phyloP scores from a whole-genome alignment of 164 flowering plant species.

The Berberis vulgaris region DNA sequence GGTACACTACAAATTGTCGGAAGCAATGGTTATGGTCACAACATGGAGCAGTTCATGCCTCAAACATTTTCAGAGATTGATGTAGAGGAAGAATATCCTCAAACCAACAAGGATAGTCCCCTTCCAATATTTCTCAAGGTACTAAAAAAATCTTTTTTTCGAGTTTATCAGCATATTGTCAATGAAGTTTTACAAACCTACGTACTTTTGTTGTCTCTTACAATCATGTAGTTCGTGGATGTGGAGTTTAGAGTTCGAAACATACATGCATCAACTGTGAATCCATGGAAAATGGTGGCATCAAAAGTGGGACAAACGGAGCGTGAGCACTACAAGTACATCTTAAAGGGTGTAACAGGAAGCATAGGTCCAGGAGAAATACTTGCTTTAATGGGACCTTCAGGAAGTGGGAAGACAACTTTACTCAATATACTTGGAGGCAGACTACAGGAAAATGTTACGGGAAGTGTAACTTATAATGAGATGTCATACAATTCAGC shows the following conservation, averaged over 20 bases:
- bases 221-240: constrained; percentile 68
- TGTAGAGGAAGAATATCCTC: constrained; percentile 30
- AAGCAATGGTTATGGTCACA: constrained; percentile 70
- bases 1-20: constrained; percentile 67
- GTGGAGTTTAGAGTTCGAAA: constrained; percentile 62
- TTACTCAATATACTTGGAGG: constrained; percentile 76
- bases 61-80: constrained; percentile 62
- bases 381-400: constrained; percentile 97
- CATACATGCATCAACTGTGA: constrained; percentile 22
- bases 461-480: constrained; percentile 69
- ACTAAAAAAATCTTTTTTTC: constrained; percentile 1
- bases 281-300: constrained; percentile 58
- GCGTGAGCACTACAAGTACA: constrained; percentile 58
- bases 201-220: background rate
- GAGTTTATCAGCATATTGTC: background rate
- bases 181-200: background rate
- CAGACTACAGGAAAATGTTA: constrained; percentile 66
- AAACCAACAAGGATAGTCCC: constrained; percentile 28
- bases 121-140: constrained; percentile 84
- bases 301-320: constrained; percentile 37
- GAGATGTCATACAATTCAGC: constrained; percentile 67
- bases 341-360: constrained; percentile 81
- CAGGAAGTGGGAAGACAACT: constrained; percentile 98
- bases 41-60: constrained; percentile 50
- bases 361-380: constrained; percentile 85